Evolutionary conservation across 768 basidiomycete genomes (phyloP), one percentile per base, ranked within the genome.

Genomic region (Tricholoma flavovirens): DNA sequence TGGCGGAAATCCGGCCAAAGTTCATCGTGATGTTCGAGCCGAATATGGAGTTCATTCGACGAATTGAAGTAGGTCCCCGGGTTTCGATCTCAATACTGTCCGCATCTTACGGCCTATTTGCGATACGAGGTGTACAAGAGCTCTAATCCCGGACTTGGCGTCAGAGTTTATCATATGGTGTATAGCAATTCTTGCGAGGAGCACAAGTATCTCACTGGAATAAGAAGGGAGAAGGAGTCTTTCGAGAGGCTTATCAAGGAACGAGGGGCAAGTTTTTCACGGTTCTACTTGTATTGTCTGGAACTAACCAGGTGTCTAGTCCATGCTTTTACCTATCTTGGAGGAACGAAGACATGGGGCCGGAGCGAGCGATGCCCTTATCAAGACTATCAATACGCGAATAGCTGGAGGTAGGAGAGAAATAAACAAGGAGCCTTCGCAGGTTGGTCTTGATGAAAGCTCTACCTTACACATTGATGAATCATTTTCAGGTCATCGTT

Each of bases 11-110:
- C 7, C 78, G 87, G 57, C 97, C 97, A 1, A 83, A 87, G 59
- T 98, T 94, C 66, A 87, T 99, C 52, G 84, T 98, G 48, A 92
- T 98, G 88, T 93, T 88, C 60, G 97, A 99, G 65, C 94, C 96
- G 2, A 90, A 86, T 63, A 87, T 93, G 67, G 90, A 96, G 52
- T 99, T 98, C 63, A 83, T 98, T 35, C 78, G 97, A 24, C 81
- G 97, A 1, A 78, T 99, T 22, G 95, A 99, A 79, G 95, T 92
- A 53, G 54, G 81, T 61, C 22, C 3, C 15, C 24, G 5, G 24
- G 5, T 19, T 5, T 17, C 3, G 9, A 29, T n/a, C 8, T 5
- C 9, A 17, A n/a, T 14, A n/a, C 5, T 9, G n/a, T 29, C 10
- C 5, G 43, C 15, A 29, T 26, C 26, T 30, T 15, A 49, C n/a